A percentile compares a stretch with the other conserved stretches of the same genome.
phyloP scores from a whole-genome alignment of 805 yeast genomes.

The Myxozyma melibiosi region DNA sequence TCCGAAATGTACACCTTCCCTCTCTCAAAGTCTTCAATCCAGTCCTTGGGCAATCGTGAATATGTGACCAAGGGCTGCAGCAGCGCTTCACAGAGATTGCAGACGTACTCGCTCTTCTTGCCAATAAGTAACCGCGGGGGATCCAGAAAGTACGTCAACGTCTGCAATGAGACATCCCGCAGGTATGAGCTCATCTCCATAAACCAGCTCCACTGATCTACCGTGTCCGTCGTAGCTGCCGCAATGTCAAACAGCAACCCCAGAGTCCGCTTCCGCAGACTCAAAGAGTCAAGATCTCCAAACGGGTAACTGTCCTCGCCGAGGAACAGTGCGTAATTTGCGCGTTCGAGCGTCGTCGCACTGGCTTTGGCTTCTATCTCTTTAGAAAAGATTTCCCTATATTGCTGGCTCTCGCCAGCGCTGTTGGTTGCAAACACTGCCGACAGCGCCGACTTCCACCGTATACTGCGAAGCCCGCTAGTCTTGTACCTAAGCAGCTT shows the following conservation, averaged over 20 bases:
- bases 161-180: slow-evolving; percentile 11
- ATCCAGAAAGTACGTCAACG: slow-evolving; percentile 10
- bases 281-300: slow-evolving; percentile 14
- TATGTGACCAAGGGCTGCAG: slow-evolving; percentile 1
- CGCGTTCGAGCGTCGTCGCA: not conserved
- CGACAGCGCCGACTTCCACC: slow-evolving; percentile 24
- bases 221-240: not conserved
- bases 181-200: slow-evolving; percentile 18
- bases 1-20: slow-evolving; percentile 13
- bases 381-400: slow-evolving; percentile 12
- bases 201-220: slow-evolving; percentile 15
- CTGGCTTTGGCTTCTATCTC: slow-evolving; percentile 19
- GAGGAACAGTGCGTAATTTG: not conserved
- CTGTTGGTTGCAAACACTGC: slow-evolving; percentile 19
- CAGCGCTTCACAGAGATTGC: slow-evolving; percentile 13
- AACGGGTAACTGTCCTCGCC: not conserved
- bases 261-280: slow-evolving; percentile 10
- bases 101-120: slow-evolving; percentile 10
- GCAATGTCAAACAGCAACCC: slow-evolving; percentile 19
- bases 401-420: slow-evolving; percentile 4
- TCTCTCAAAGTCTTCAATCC: slow-evolving; percentile 18
- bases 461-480: not conserved
- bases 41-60: slow-evolving; percentile 11
- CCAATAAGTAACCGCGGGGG: slow-evolving; percentile 16
- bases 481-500: slow-evolving; percentile 7